phyloP scores from a whole-genome alignment of 192 early-diverging fungal species.

The Pilobolus umbonatus region DNA sequence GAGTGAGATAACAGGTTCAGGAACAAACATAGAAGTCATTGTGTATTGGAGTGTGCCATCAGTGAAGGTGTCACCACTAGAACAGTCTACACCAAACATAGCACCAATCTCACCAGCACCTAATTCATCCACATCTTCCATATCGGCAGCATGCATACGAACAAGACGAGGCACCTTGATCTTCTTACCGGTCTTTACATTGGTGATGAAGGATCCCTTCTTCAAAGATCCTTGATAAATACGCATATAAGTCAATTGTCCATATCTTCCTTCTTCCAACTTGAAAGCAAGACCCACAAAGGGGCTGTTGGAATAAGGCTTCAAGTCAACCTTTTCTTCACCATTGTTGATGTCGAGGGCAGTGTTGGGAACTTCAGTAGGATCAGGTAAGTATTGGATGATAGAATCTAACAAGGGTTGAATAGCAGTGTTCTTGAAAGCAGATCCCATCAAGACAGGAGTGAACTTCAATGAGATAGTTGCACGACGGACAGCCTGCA shows the following conservation, averaged over 20 bases:
- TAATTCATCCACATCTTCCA: conserved; percentile 94
- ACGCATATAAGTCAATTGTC: conserved; percentile 95
- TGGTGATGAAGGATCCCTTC: conserved; percentile 84
- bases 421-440: conserved; percentile 81
- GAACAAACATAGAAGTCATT: conserved; percentile 97
- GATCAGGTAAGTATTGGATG: conserved; percentile 64
- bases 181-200: conserved; percentile 86
- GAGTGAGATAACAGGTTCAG: conserved; percentile 94
- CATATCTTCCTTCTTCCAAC: conserved; percentile 92
- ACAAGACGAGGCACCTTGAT: conserved; percentile 94
- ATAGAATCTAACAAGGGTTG: conserved; percentile 74
- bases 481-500: conserved; percentile 69
- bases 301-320: conserved; percentile 62
- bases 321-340: conserved; percentile 55
- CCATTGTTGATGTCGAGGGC: conserved; percentile 66
- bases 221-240: conserved; percentile 91
- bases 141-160: conserved; percentile 97
- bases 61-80: conserved; percentile 96
- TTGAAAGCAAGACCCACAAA: conserved; percentile 87
- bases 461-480: conserved; percentile 76
- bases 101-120: conserved; percentile 97
- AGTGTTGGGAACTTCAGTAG: conserved; percentile 66
- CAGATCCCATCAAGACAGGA: conserved; percentile 83
- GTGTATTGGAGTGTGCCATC: conserved; percentile 77
- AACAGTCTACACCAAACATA: conserved; percentile 95